Evolutionary conservation across 2,329 filamentous ascomycete species (phyloP).

Genomic region (Hypocreales sp.): DNA sequence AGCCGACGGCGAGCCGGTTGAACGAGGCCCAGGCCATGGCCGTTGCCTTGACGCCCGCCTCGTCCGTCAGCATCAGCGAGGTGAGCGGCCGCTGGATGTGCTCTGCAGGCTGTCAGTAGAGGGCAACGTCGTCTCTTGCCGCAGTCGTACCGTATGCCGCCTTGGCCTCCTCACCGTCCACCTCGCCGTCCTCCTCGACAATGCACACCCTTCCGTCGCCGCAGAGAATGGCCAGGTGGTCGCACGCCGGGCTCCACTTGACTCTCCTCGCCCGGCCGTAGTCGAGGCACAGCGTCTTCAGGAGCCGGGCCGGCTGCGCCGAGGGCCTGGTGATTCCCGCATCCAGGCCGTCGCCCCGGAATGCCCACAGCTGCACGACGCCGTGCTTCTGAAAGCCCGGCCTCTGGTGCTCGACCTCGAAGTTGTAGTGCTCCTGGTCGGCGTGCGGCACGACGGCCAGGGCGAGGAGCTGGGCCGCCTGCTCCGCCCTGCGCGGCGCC

Average conservation of each 20-base stretch:
- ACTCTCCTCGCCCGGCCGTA: constrained; percentile 34
- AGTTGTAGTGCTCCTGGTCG: constrained; percentile 29
- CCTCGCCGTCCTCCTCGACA: constrained; percentile 17
- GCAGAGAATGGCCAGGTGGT: constrained; percentile 31
- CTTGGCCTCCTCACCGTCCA: constrained; percentile 7
- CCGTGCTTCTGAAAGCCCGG: constrained; percentile 26
- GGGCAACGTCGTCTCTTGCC: no score
- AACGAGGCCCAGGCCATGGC: constrained; percentile 38
- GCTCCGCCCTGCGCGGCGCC: constrained; percentile 22
- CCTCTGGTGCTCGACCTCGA: constrained; percentile 19
- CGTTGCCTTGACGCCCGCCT: constrained; percentile 32
- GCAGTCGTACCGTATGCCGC: constrained; percentile 29
- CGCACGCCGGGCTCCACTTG: constrained; percentile 36
- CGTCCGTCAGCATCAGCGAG: constrained; percentile 26
- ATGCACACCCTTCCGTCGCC: constrained; percentile 35
- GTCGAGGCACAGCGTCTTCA: constrained; percentile 29
- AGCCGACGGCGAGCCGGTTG: constrained; percentile 38
- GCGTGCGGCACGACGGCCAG: constrained; percentile 33
- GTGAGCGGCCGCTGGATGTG: constrained; percentile 27
- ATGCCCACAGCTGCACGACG: constrained; percentile 36
- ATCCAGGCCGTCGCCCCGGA: constrained; percentile 16
- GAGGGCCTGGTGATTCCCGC: constrained; percentile 18
- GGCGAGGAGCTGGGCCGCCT: constrained; percentile 33
- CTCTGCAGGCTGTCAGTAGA: constrained; percentile 22
- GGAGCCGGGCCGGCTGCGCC: constrained; percentile 20